These are phyloP conservation scores for Stevia rebaudiana DNA, from an alignment of 140 eudicot species.

Conservation along the genomic window DNA sequence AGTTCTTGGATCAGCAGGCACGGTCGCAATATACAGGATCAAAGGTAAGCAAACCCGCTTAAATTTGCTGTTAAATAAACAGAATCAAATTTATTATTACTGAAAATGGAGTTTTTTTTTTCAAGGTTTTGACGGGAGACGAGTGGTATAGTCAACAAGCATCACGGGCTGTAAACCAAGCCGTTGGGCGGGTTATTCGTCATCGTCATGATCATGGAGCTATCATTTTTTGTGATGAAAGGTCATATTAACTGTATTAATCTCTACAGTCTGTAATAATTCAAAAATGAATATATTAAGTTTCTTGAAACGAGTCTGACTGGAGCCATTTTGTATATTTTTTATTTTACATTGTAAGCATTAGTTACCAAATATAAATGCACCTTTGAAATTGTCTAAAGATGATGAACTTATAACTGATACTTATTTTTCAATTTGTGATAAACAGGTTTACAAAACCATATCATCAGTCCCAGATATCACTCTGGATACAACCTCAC, in stretches of 20 bases:
- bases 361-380: not conserved
- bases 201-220: conserved; percentile 98
- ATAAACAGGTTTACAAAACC: conserved; percentile 54
- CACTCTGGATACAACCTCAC: conserved; percentile 94
- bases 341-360: not conserved
- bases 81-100: not conserved
- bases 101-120: conserved; percentile 12
- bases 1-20: conserved; percentile 69
- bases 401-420: conserved; percentile 2
- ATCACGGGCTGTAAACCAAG: conserved; percentile 96
- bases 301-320: conserved; percentile 18
- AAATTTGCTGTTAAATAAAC: not conserved
- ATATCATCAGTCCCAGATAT: conserved; percentile 83
- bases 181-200: conserved; percentile 98
- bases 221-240: conserved; percentile 91
- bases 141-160: conserved; percentile 98
- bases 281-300: not conserved
- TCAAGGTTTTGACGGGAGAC: conserved; percentile 74
- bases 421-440: conserved; percentile 13
- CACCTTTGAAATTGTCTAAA: not conserved
- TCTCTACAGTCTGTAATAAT: not conserved
- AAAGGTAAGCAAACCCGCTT: conserved; percentile 45
- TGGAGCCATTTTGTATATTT: not conserved
- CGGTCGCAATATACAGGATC: conserved; percentile 33
- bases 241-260: conserved; percentile 33